Percentiles rank a stretch among this genome's conserved stretches.
Conservation (phyloP, 2,329 filamentous ascomycete genomes). For the Thermoascus crustaceus region DNA sequence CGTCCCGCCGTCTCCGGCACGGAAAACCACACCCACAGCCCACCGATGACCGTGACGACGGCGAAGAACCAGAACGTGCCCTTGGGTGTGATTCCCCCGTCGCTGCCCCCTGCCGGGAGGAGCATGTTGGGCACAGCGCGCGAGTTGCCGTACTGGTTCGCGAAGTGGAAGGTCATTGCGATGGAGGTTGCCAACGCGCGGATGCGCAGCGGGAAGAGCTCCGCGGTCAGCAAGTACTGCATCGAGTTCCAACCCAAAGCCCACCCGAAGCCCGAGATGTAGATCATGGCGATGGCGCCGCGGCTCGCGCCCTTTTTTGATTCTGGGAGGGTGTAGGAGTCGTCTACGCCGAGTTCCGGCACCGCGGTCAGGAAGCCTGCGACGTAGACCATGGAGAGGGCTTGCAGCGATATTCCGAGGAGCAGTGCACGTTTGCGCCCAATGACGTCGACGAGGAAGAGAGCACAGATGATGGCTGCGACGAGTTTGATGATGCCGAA, state of each 20-base stretch:
- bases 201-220: constrained; percentile 68
- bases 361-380: constrained; percentile 49
- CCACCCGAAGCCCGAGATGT: constrained; percentile 61
- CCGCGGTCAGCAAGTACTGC: constrained; percentile 70
- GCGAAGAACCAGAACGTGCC: constrained; percentile 75
- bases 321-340: constrained; percentile 30
- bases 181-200: constrained; percentile 62
- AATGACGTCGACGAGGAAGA: constrained; percentile 72
- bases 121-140: constrained; percentile 71
- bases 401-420: constrained; percentile 53
- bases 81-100: constrained; percentile 44
- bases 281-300: constrained; percentile 66
- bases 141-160: constrained; percentile 69
- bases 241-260: constrained; percentile 66
- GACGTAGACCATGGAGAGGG: constrained; percentile 55
- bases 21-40: constrained; percentile 62
- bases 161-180: constrained; percentile 72
- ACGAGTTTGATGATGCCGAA: constrained; percentile 69
- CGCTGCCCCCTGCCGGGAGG: constrained; percentile 38
- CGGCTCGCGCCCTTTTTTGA: constrained; percentile 50
- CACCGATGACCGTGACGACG: constrained; percentile 58
- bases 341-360: background rate
- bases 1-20: constrained; percentile 64
- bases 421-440: constrained; percentile 62
- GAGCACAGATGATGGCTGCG: constrained; percentile 58